A percentile compares a stretch with the other conserved stretches of the same genome.
Evolutionary conservation across 2,329 filamentous ascomycete species (phyloP).

Genomic region (Madurella fahalii): DNA sequence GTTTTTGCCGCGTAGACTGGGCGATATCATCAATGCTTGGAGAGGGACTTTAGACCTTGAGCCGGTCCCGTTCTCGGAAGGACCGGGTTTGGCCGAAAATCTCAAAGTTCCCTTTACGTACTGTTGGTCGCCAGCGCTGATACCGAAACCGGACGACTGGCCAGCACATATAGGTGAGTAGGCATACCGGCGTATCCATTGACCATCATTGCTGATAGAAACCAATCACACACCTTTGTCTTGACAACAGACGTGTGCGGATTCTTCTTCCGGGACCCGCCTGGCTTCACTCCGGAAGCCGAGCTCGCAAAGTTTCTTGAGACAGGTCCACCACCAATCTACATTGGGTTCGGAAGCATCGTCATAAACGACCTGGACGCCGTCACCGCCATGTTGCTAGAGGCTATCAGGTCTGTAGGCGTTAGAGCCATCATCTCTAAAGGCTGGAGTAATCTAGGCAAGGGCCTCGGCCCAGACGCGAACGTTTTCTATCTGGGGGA

Average conservation of each 20-base stretch:
- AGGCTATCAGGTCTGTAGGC: constrained; percentile 61
- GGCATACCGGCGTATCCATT: neutral
- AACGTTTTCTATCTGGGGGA: constrained; percentile 80
- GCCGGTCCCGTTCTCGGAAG: constrained; percentile 73
- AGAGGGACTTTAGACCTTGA: constrained; percentile 72
- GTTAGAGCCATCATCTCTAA: constrained; percentile 77
- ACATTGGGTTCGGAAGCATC: constrained; percentile 80
- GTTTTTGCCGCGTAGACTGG: constrained; percentile 41
- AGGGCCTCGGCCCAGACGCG: constrained; percentile 61
- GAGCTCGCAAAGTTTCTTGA: constrained; percentile 64
- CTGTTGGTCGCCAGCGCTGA: constrained; percentile 79
- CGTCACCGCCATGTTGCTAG: constrained; percentile 67
- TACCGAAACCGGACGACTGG: constrained; percentile 61
- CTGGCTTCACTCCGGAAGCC: constrained; percentile 59
- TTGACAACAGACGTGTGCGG: constrained; percentile 66
- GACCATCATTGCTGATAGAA: neutral
- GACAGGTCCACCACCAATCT: constrained; percentile 66
- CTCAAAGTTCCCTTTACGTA: constrained; percentile 82
- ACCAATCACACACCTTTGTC: constrained; percentile 20
- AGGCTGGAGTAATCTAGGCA: constrained; percentile 81
- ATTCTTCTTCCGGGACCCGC: constrained; percentile 69
- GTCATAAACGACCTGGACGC: constrained; percentile 70
- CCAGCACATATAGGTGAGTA: constrained; percentile 30
- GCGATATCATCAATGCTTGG: constrained; percentile 86
- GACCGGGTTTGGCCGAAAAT: constrained; percentile 71